Conservation (phyloP, 495 filamentous ascomycete genomes). For the Gamarada debralockiae region DNA sequence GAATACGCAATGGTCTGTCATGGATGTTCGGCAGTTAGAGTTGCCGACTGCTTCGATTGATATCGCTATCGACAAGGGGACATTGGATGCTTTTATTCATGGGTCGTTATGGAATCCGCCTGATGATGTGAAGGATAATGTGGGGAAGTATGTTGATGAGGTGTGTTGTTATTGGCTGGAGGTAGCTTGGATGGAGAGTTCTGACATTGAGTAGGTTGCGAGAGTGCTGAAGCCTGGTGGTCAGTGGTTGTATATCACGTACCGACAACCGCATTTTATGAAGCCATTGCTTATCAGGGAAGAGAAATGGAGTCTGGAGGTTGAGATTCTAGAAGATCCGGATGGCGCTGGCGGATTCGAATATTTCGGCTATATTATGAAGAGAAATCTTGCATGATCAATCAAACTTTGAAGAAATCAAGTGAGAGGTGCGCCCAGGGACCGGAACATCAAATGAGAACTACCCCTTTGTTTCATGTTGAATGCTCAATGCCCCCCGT, state of each 20-base stretch:
- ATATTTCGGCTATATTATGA: conserved; percentile 48
- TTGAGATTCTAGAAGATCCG: conserved; percentile 36
- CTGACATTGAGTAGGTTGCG: conserved; percentile 36
- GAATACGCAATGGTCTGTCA: conserved; percentile 37
- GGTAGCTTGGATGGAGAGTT: not conserved
- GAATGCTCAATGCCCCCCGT: too few species aligned
- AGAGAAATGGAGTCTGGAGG: conserved; percentile 38
- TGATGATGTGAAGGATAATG: conserved; percentile 38
- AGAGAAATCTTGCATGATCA: conserved; percentile 19
- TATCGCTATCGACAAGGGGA: conserved; percentile 59
- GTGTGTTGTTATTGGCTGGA: not conserved
- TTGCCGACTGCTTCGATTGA: conserved; percentile 38
- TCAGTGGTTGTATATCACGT: conserved; percentile 53
- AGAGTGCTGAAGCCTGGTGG: conserved; percentile 51
- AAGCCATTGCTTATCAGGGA: conserved; percentile 42
- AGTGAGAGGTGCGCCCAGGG: too few species aligned
- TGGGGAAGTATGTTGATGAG: conserved; percentile 3
- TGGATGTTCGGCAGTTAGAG: conserved; percentile 51
- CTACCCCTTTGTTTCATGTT: too few species aligned
- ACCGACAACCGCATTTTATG: conserved; percentile 58
- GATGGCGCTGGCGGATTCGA: conserved; percentile 35
- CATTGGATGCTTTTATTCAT: conserved; percentile 58
- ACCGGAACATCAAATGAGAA: too few species aligned
- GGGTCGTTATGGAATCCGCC: conserved; percentile 55
- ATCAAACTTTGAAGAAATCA: too few species aligned